Conservation (phyloP, 2,329 filamentous ascomycete genomes). For the Penicillium freii region DNA sequence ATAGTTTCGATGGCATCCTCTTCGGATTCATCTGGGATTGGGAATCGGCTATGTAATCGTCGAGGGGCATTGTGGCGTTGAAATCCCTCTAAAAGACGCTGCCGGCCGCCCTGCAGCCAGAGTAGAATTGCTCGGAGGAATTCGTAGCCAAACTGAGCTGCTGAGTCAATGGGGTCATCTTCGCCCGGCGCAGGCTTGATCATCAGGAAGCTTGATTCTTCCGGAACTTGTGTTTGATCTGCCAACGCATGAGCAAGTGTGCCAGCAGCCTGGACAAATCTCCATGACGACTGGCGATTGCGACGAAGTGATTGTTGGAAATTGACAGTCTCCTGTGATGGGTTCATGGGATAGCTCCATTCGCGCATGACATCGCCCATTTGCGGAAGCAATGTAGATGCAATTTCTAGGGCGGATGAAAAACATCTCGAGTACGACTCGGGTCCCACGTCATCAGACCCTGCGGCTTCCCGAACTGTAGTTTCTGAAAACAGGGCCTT, state of each 20-base stretch:
- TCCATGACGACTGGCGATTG: conserved; percentile 55
- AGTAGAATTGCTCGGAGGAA: conserved; percentile 63
- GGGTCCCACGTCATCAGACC: conserved; percentile 27
- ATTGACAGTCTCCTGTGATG: conserved; percentile 51
- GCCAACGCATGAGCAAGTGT: conserved; percentile 58
- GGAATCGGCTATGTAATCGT: conserved; percentile 48
- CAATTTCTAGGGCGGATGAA: conserved; percentile 43
- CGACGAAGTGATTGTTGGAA: conserved; percentile 57
- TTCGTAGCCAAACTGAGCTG: conserved; percentile 61
- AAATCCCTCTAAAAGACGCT: conserved; percentile 57
- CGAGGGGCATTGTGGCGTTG: conserved; percentile 45
- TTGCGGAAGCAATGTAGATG: conserved; percentile 50
- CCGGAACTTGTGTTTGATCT: conserved; percentile 48
- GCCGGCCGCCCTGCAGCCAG: conserved; percentile 60
- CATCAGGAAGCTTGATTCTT: conserved; percentile 43
- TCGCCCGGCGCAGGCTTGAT: conserved; percentile 50
- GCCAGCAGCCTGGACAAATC: conserved; percentile 63
- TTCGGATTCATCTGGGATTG: conserved; percentile 51
- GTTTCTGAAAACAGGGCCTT: conserved; percentile 55
- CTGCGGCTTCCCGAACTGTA: conserved; percentile 32
- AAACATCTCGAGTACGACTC: conserved; percentile 41
- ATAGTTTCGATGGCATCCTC: conserved; percentile 55
- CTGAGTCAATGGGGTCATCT: conserved; percentile 37
- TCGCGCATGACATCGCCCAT: conserved; percentile 56
- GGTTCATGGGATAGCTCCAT: conserved; percentile 62